Percentiles rank a stretch among this genome's conserved stretches.
Evolutionary conservation across 1,139 yeast species (phyloP).

Genomic region (Scheffersomyces segobiensis): DNA sequence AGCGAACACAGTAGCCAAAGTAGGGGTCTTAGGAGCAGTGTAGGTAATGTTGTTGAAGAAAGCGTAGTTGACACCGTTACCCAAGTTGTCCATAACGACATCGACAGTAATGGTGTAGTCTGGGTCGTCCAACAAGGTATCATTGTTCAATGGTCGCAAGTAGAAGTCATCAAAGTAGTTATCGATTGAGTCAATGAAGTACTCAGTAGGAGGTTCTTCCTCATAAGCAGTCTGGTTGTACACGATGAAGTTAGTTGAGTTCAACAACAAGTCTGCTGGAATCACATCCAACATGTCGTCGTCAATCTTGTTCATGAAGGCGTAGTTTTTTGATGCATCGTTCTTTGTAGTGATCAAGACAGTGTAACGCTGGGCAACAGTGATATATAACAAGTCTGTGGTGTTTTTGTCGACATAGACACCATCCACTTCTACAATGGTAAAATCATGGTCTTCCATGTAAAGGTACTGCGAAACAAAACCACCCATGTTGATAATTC

Average conservation of each 20-base stretch:
- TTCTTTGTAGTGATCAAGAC: conserved; percentile 72
- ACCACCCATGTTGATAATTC: conserved; percentile 81
- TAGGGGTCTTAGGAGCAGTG: conserved; percentile 78
- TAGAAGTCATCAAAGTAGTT: conserved; percentile 63
- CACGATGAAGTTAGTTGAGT: conserved; percentile 70
- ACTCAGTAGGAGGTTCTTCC: conserved; percentile 22
- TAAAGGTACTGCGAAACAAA: conserved; percentile 83
- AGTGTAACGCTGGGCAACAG: conserved; percentile 79
- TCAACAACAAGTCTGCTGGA: conserved; percentile 63
- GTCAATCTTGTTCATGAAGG: conserved; percentile 78
- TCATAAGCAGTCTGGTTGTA: conserved; percentile 41
- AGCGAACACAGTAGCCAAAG: conserved; percentile 70
- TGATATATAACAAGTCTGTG: conserved; percentile 60
- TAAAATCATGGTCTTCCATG: conserved; percentile 81
- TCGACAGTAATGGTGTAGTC: conserved; percentile 66
- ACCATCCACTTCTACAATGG: conserved; percentile 85
- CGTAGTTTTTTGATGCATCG: conserved; percentile 59
- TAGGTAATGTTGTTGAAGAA: conserved; percentile 85
- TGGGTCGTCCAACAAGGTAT: conserved; percentile 57
- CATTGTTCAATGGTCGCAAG: conserved; percentile 56
- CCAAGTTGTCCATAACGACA: conserved; percentile 76
- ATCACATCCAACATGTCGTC: conserved; percentile 73
- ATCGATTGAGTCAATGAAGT: conserved; percentile 42
- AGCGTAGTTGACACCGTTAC: conserved; percentile 84
- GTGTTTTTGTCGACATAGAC: conserved; percentile 66